These are phyloP conservation scores for Amanita polypyramis DNA, from an alignment of 768 basidiomycete species.

Conservation along the genomic window DNA sequence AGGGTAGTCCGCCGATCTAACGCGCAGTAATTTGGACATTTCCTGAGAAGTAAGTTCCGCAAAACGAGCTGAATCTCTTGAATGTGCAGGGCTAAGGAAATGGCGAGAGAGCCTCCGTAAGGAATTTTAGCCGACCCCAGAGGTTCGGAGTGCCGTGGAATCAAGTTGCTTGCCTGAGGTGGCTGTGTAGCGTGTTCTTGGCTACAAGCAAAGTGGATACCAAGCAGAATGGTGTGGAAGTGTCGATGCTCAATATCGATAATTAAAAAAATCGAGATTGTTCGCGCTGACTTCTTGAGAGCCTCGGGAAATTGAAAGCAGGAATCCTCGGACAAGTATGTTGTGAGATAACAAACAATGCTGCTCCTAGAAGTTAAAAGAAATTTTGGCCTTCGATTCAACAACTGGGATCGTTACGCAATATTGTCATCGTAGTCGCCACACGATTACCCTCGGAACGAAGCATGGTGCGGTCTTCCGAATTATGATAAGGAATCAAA, in stretches of 20 bases:
- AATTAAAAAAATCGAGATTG: not conserved
- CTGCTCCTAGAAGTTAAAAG: not conserved
- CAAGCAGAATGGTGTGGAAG: not conserved
- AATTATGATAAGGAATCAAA: too few species aligned
- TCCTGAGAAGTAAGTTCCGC: not conserved
- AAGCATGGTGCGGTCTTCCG: too few species aligned
- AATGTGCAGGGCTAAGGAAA: not conserved
- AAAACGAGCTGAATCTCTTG: not conserved
- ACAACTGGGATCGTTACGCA: not conserved
- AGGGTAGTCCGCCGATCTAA: too few species aligned
- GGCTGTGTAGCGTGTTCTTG: not conserved
- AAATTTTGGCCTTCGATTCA: not conserved
- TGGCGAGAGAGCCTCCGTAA: not conserved
- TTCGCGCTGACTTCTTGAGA: not conserved
- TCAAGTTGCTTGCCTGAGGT: not conserved
- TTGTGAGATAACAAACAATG: not conserved
- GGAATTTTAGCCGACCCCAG: conserved; percentile 1
- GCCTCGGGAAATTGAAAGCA: not conserved
- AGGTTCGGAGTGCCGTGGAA: not conserved
- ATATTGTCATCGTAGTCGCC: not conserved
- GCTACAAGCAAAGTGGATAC: not conserved
- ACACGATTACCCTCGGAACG: not conserved
- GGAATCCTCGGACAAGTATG: conserved; percentile 2
- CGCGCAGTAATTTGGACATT: not conserved
- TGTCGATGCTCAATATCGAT: not conserved